Base-by-base conservation (phyloP, 2,329 filamentous ascomycete species). In the Ophiostoma montium region DNA sequence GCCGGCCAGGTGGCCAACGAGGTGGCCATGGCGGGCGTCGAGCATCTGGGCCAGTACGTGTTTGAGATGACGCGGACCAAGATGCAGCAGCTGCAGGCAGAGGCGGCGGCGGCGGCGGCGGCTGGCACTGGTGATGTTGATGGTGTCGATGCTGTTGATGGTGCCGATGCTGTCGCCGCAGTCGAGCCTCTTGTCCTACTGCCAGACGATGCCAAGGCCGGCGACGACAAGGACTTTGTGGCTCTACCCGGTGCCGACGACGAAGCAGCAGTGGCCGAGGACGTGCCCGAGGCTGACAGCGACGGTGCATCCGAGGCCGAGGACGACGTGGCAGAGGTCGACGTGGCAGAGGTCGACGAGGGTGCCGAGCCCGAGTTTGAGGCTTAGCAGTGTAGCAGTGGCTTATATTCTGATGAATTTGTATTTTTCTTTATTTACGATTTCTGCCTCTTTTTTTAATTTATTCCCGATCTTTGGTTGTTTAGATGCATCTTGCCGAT, bases 31-130 rank as follows among this genome's bases (percentile, higher is more conserved):
- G 85, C 90, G 58, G 78, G 84, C 32, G 82, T 96, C 1, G 90
- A 98, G 68, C 92, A 98, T 67, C 65, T 98, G 33, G 92, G 92
- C 0, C 84, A 95, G 66, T 98, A 95, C 63, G 90, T 98, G 19
- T 95, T 79, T 62, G 86, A 98, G 64, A 98, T 98, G 87, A 94
- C 88, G 3, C 77, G 83, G 43, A 76, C 74, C 1, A 72, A 66
- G 59, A 55, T 76, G 33, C 64, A 70, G 59, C 71, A 77, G 59
- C 54, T 78, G 42, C 65, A 68, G 46, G 64, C 58, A 10, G 70
- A 66, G 46, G 49, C 46, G 15, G 39, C 18, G 9, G 38, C 15
- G 21, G 11, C 18, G 7, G 43, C 18, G 8, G 43, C 30, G n/a
- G n/a, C n/a, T n/a, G n/a, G n/a, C n/a, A n/a, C n/a, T n/a, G n/a